Percentiles rank a stretch among this genome's conserved stretches.
These are phyloP conservation scores for Phaeoacremonium minimum DNA, from an alignment of 2,329 filamentous ascomycete species.

Conservation along the genomic window DNA sequence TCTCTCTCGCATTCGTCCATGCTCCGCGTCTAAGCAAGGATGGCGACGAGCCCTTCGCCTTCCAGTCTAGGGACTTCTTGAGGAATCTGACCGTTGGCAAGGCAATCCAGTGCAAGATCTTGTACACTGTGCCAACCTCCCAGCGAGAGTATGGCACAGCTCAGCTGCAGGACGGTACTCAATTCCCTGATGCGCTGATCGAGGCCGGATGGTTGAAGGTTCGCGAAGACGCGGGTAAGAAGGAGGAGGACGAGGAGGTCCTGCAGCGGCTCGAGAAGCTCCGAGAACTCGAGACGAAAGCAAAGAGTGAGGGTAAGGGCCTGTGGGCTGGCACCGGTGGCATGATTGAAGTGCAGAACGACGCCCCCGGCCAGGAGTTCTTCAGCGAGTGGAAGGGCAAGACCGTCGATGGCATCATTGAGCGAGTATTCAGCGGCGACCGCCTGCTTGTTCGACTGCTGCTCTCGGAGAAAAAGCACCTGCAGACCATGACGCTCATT, in stretches of 20 bases:
- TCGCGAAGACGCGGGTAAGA: slow-evolving; percentile 87
- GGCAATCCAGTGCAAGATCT: slow-evolving; percentile 74
- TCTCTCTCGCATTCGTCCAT: slow-evolving; percentile 89
- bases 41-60: slow-evolving; percentile 87
- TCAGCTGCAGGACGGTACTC: slow-evolving; percentile 68
- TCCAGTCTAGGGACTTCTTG: slow-evolving; percentile 91
- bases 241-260: slow-evolving; percentile 79
- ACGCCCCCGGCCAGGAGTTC: slow-evolving; percentile 75
- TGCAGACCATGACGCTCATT: slow-evolving; percentile 83
- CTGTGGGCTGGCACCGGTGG: slow-evolving; percentile 67
- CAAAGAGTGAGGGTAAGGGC: slow-evolving; percentile 75
- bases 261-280: slow-evolving; percentile 71
- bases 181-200: slow-evolving; percentile 77
- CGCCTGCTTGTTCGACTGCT: slow-evolving; percentile 81
- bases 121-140: slow-evolving; percentile 82
- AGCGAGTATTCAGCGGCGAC: slow-evolving; percentile 88
- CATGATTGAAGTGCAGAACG: slow-evolving; percentile 74
- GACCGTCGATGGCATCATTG: slow-evolving; percentile 78
- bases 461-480: slow-evolving; percentile 76
- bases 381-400: slow-evolving; percentile 81
- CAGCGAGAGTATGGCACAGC: slow-evolving; percentile 86
- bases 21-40: slow-evolving; percentile 84
- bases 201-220: slow-evolving; percentile 91
- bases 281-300: slow-evolving; percentile 70
- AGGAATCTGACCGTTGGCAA: slow-evolving; percentile 83